Evolutionary conservation across 768 basidiomycete genomes (phyloP).

Genomic region (Mycena sanguinolenta): DNA sequence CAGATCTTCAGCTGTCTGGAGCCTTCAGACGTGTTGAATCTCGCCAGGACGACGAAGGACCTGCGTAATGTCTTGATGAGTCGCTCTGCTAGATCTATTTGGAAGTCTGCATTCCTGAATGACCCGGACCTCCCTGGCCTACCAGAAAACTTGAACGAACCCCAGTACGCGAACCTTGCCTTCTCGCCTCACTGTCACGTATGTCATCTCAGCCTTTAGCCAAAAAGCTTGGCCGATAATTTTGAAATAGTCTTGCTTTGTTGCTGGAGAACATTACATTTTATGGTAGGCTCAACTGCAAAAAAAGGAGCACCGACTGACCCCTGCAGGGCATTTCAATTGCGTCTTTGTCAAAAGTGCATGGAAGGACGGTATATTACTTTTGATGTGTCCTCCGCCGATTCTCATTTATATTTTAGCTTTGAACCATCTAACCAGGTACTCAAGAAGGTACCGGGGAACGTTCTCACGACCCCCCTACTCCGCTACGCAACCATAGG

Average conservation of each 20-base stretch:
- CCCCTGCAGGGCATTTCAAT: conserved; percentile 33
- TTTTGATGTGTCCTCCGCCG: neutral
- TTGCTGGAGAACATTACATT: conserved; percentile 27
- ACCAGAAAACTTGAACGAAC: conserved; percentile 45
- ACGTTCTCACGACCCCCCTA: neutral
- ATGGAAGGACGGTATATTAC: conserved; percentile 29
- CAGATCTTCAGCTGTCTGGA: conserved; percentile 54
- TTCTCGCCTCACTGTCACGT: conserved; percentile 47
- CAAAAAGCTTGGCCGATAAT: neutral
- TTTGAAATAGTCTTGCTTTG: conserved; percentile 35
- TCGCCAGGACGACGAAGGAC: conserved; percentile 55
- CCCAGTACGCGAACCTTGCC: conserved; percentile 44
- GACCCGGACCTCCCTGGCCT: conserved; percentile 43
- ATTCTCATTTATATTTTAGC: conserved; percentile 6
- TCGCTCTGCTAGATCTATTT: conserved; percentile 42
- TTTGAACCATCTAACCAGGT: conserved; percentile 29
- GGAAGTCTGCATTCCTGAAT: conserved; percentile 41
- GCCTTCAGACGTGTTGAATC: conserved; percentile 52
- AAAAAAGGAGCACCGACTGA: too few relatives aligned
- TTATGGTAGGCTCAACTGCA: too few relatives aligned
- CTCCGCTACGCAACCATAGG: neutral
- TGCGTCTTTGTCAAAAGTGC: conserved; percentile 36
- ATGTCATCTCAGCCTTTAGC: conserved; percentile 9
- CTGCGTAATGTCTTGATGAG: conserved; percentile 50
- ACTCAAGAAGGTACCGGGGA: conserved; percentile 9